A percentile compares a stretch with the other conserved stretches of the same genome.
Conservation (phyloP, 306 rosid species). For the Nissolia schottii region DNA sequence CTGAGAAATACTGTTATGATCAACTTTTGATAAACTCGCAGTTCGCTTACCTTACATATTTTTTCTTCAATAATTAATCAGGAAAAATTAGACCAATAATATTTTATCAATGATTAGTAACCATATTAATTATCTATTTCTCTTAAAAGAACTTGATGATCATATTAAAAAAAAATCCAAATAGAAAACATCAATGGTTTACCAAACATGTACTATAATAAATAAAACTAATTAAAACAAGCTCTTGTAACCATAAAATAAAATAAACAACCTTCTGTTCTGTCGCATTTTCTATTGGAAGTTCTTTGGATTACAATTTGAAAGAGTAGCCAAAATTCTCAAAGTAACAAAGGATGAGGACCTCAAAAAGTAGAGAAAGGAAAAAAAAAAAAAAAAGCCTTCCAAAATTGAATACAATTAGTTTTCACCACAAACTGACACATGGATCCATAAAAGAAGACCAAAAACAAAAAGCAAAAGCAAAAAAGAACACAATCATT, state of each 20-base stretch:
- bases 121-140: too few species aligned
- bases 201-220: neutral
- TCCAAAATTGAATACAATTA: constrained; percentile 14
- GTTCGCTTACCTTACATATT: neutral
- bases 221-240: neutral
- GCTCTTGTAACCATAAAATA: neutral
- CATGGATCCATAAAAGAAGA: neutral
- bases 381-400: neutral
- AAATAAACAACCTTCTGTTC: neutral
- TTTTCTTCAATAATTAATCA: neutral
- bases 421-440: constrained; percentile 22
- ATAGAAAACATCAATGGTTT: neutral
- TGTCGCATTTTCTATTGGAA: neutral
- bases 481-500: neutral
- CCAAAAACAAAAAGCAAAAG: neutral
- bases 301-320: neutral
- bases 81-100: neutral
- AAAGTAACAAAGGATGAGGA: neutral
- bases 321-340: neutral
- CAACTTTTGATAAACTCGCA: neutral
- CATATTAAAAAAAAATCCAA: neutral
- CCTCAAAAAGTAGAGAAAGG: neutral
- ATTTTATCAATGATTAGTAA: neutral
- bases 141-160: neutral
- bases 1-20: neutral